Evolutionary conservation across 495 filamentous ascomycete species (phyloP).

Genomic region (Lasiosphaeris hirsuta): DNA sequence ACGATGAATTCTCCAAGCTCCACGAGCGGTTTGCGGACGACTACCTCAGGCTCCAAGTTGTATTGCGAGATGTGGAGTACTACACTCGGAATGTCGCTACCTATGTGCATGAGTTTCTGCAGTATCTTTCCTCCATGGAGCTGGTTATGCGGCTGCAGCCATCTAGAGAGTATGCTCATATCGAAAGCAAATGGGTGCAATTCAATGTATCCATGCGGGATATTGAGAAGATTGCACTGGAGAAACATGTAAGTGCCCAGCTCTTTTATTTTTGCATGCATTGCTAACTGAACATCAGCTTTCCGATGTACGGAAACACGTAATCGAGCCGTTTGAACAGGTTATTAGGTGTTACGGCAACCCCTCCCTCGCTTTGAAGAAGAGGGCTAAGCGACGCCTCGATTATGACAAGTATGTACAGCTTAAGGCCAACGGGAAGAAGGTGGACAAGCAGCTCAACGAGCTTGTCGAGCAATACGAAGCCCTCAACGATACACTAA

Average conservation of each 20-base stretch:
- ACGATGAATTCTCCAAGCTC: conserved; percentile 71
- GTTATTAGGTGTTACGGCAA: conserved; percentile 77
- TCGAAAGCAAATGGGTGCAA: conserved; percentile 87
- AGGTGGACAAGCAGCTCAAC: conserved; percentile 72
- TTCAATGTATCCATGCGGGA: conserved; percentile 80
- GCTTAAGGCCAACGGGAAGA: conserved; percentile 67
- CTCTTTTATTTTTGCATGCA: background rate
- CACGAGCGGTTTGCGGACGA: conserved; percentile 80
- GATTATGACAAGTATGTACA: conserved; percentile 70
- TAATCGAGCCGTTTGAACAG: conserved; percentile 82
- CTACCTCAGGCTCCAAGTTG: conserved; percentile 83
- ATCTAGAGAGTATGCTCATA: conserved; percentile 61
- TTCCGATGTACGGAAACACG: conserved; percentile 68
- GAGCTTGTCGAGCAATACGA: conserved; percentile 83
- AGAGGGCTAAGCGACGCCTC: conserved; percentile 81
- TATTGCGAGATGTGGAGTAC: conserved; percentile 83
- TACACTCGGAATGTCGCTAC: conserved; percentile 70
- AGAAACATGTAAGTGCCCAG: conserved; percentile 72
- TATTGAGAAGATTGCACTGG: conserved; percentile 69
- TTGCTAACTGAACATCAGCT: conserved; percentile 48
- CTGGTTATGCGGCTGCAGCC: conserved; percentile 56
- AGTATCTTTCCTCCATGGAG: conserved; percentile 68
- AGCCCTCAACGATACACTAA: conserved; percentile 86
- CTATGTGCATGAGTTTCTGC: conserved; percentile 69
- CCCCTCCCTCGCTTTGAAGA: conserved; percentile 81